These are phyloP conservation scores for Simplicillium sp. DNA, from an alignment of 2,329 filamentous ascomycete species.

Conservation along the genomic window DNA sequence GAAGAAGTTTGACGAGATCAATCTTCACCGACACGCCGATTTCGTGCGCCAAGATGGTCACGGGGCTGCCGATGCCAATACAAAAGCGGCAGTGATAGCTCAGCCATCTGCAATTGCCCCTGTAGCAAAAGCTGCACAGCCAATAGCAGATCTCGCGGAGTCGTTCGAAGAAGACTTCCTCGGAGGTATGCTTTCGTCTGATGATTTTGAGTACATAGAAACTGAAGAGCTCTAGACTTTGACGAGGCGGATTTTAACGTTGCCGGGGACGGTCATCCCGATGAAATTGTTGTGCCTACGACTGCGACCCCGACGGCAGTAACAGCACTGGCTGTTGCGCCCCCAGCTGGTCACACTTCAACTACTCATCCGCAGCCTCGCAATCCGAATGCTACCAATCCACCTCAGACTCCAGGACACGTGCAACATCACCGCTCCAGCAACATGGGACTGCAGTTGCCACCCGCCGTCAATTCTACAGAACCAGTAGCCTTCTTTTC, in stretches of 20 bases:
- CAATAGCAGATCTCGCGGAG: conserved; percentile 13
- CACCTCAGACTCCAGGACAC: conserved; percentile 4
- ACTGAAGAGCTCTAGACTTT: conserved; percentile 46
- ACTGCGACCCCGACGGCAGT: conserved; percentile 5
- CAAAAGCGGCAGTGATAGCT: neutral
- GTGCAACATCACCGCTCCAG: conserved; percentile 1
- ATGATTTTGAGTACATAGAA: conserved; percentile 25
- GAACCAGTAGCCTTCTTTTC: conserved; percentile 7
- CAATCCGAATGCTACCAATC: conserved; percentile 1
- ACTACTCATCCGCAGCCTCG: neutral
- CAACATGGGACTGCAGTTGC: neutral
- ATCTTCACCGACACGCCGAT: conserved; percentile 72
- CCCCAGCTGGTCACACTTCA: neutral
- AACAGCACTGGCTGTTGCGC: neutral
- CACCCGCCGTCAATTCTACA: neutral
- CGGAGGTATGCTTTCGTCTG: conserved; percentile 33
- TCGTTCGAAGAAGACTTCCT: conserved; percentile 40
- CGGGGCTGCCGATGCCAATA: conserved; percentile 14
- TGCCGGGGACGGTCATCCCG: conserved; percentile 59
- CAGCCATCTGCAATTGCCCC: neutral
- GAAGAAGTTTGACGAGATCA: conserved; percentile 67
- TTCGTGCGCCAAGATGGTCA: conserved; percentile 52
- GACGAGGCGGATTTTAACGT: conserved; percentile 71
- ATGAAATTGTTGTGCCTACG: conserved; percentile 57
- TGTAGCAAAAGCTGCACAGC: neutral